These are phyloP conservation scores for Pseudogymnoascus sp. DNA, from an alignment of 2,329 filamentous ascomycete species.

Conservation along the genomic window DNA sequence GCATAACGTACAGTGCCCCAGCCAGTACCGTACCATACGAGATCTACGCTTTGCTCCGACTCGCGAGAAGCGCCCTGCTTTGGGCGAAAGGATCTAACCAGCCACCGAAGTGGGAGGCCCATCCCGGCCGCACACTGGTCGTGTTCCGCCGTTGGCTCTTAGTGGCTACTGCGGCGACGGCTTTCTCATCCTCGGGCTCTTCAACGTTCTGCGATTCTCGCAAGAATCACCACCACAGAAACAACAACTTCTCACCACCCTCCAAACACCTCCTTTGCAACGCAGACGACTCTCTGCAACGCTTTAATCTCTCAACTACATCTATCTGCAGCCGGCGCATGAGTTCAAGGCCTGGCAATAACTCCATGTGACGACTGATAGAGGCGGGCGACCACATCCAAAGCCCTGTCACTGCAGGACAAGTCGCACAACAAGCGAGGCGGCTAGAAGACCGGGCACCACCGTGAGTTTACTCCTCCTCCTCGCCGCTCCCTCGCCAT, in stretches of 20 bases:
- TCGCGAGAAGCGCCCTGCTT: constrained; percentile 8
- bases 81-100: not conserved
- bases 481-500: not conserved
- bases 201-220: constrained; percentile 3
- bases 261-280: not conserved
- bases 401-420: constrained; percentile 27
- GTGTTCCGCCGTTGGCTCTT: constrained; percentile 3
- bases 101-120: constrained; percentile 2
- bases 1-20: not conserved
- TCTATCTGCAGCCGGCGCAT: constrained; percentile 1
- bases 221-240: not conserved
- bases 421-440: constrained; percentile 21
- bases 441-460: constrained; percentile 18
- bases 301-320: not conserved
- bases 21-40: constrained; percentile 8
- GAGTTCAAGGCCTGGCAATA: not conserved
- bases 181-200: not conserved
- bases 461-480: not conserved
- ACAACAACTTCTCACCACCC: constrained; percentile 16
- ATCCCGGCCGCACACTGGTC: constrained; percentile 1
- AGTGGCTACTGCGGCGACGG: not conserved
- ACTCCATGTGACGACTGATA: constrained; percentile 21
- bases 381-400: constrained; percentile 26
- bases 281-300: not conserved
- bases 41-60: not conserved